Base-by-base conservation (phyloP, 2,329 filamentous ascomycete species). In the Nigrospora sphaerica region DNA sequence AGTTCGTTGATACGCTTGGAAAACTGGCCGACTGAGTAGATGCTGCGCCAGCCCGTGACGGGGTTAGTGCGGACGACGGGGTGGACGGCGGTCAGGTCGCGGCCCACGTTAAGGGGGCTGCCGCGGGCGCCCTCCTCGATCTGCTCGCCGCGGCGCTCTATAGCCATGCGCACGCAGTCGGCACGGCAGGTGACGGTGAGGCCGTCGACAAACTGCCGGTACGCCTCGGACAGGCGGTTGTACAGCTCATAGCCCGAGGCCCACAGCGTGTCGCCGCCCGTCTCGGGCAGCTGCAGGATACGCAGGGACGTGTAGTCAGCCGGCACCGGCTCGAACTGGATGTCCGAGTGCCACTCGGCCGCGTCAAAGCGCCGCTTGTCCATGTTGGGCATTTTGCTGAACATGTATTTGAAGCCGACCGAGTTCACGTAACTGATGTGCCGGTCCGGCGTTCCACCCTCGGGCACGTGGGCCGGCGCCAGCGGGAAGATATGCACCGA, bases 391-490 rank as follows among this genome's bases (percentile, higher is more conserved):
- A 45, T 31, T 6, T 49, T 39, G 32, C 52, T 47, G 39, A 68
- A 65, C 59, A 65, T 61, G 51, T 69, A 65, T 53, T 72, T 71
- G 39, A 62, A 60, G 48, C 73, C 68, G 14, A 72, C 59, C 0
- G 76, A 80, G 48, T 70, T 75, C 57, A 84, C 83, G n/a, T 73
- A 75, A 61, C 74, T 80, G 53, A 83, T 78, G 52, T 81, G 67
- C 3, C 68, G 65, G 49, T 82, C 78, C 1, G 59, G 56, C 13
- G 69, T 72, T 4, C 75, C 76, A 3, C 78, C 64, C 55, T 78
- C 75, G n/a, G 70, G 66, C 13, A 68, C 68, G 39, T 69, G 68
- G 60, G 82, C 81, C 44, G 75, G 64, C 9, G 17, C 12, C 4
- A 83, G 60, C 0, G 80, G 80, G 57, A 85, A 74, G 52, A 83